A percentile compares a stretch with the other conserved stretches of the same genome.
These are phyloP conservation scores for Tolypocladium nubicola DNA, from an alignment of 2,329 filamentous ascomycete genomes.

Conservation along the genomic window DNA sequence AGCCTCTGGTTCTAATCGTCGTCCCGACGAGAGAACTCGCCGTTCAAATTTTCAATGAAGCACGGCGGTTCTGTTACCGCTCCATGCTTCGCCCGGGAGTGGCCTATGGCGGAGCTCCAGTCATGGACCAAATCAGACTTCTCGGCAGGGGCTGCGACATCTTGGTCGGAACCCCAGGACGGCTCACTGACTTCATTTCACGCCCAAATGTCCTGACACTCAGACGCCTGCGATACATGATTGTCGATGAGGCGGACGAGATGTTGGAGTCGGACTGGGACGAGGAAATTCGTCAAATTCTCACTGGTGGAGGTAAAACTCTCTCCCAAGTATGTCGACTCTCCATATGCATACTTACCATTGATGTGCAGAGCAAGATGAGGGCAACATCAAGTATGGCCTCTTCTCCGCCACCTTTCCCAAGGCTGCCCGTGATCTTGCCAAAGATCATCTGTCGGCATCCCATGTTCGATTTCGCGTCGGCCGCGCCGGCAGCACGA, in stretches of 20 bases:
- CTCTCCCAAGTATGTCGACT: too few relatives aligned
- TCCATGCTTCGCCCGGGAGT: slow-evolving; percentile 90
- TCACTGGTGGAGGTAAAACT: slow-evolving; percentile 65
- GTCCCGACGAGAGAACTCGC: slow-evolving; percentile 83
- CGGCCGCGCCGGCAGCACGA: slow-evolving; percentile 75
- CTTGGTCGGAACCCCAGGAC: slow-evolving; percentile 78
- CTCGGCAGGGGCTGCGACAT: slow-evolving; percentile 80
- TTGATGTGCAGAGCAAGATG: slow-evolving; percentile 53
- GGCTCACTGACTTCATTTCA: slow-evolving; percentile 74
- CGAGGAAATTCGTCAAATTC: slow-evolving; percentile 61
- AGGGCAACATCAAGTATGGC: slow-evolving; percentile 57
- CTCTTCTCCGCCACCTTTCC: slow-evolving; percentile 96
- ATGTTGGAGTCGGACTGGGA: slow-evolving; percentile 75
- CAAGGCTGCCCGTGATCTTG: slow-evolving; percentile 64
- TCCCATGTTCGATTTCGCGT: slow-evolving; percentile 75
- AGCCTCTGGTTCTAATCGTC: slow-evolving; percentile 80
- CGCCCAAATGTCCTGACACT: slow-evolving; percentile 60
- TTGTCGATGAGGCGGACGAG: slow-evolving; percentile 94
- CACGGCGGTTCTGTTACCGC: slow-evolving; percentile 84
- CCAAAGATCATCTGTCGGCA: slow-evolving; percentile 61
- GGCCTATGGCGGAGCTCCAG: slow-evolving; percentile 73
- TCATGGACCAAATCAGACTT: slow-evolving; percentile 58
- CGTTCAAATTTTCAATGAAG: slow-evolving; percentile 91
- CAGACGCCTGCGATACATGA: slow-evolving; percentile 63
- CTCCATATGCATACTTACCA: background rate